Percentiles rank a stretch among this genome's conserved stretches.
These are phyloP conservation scores for Volutella citrinella DNA, from an alignment of 2,329 filamentous ascomycete genomes.

Conservation along the genomic window DNA sequence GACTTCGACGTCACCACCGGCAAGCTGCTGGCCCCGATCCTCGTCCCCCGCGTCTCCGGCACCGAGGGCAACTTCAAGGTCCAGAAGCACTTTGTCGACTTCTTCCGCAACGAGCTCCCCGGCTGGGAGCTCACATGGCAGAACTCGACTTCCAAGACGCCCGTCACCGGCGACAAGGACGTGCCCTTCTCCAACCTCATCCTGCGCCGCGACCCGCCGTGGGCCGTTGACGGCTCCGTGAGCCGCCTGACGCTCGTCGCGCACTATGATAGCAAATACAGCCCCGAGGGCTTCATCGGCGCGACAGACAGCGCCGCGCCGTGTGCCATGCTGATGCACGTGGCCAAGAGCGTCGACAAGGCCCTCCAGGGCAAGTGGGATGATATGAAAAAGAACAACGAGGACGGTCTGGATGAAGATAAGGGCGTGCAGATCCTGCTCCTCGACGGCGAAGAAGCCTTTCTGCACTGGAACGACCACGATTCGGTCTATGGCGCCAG, in stretches of 20 bases:
- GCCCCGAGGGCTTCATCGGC: conserved; percentile 83
- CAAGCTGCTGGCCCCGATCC: conserved; percentile 77
- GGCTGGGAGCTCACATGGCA: conserved; percentile 80
- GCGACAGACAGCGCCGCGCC: conserved; percentile 92
- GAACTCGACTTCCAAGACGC: conserved; percentile 85
- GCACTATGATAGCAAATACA: conserved; percentile 86
- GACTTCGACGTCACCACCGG: conserved; percentile 80
- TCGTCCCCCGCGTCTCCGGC: conserved; percentile 84
- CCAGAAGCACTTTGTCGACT: conserved; percentile 78
- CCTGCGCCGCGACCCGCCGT: conserved; percentile 83
- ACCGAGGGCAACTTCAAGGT: conserved; percentile 71
- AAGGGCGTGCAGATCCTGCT: conserved; percentile 86
- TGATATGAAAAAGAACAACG: conserved; percentile 60
- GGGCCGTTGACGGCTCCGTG: conserved; percentile 70
- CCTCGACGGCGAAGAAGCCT: conserved; percentile 93
- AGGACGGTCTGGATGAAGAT: conserved; percentile 64
- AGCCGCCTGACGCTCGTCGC: conserved; percentile 82
- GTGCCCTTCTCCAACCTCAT: conserved; percentile 88
- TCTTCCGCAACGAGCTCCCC: conserved; percentile 73
- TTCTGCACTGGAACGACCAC: conserved; percentile 70
- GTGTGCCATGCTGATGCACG: conserved; percentile 90
- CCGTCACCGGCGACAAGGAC: conserved; percentile 64
- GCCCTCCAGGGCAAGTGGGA: conserved; percentile 82
- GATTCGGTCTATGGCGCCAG: conserved; percentile 90
- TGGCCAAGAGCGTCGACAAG: conserved; percentile 73